These are phyloP conservation scores for Lolium rigidum DNA, from an alignment of 176 grass and related monocot species.

Conservation along the genomic window DNA sequence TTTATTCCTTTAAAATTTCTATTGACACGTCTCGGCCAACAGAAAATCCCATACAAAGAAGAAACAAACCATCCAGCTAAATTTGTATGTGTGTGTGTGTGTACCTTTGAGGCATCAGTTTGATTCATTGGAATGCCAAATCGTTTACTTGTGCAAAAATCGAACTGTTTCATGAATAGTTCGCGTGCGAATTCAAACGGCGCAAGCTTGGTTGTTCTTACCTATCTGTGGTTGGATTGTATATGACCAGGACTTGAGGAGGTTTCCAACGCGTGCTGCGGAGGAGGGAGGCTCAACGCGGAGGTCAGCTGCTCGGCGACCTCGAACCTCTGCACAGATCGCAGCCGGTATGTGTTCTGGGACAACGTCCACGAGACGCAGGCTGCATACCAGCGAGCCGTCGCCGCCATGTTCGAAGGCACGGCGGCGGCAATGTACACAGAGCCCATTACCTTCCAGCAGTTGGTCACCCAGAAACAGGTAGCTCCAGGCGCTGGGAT, in stretches of 20 bases:
- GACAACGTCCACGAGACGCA: conserved; percentile 51
- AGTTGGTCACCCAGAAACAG: background rate
- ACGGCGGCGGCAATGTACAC: background rate
- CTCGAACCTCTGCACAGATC: conserved; percentile 7
- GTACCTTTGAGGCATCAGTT: background rate
- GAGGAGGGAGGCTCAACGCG: conserved; percentile 46
- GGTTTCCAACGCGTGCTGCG: conserved; percentile 34
- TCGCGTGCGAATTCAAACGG: too few relatives aligned
- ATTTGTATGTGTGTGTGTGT: background rate
- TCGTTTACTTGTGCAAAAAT: background rate
- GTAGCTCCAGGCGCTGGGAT: background rate
- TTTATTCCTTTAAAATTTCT: background rate
- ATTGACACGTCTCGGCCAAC: too few relatives aligned
- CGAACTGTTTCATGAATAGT: background rate
- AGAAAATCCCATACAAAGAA: background rate
- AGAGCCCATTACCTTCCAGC: conserved; percentile 33
- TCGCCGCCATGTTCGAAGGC: conserved; percentile 1
- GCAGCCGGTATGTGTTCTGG: conserved; percentile 50
- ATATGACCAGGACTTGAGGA: conserved; percentile 24
- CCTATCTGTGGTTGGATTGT: background rate
- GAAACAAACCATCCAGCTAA: background rate
- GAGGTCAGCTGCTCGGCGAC: conserved; percentile 21
- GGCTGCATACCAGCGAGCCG: conserved; percentile 22
- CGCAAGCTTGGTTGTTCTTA: background rate
- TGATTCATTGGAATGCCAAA: background rate